Evolutionary conservation across 2,329 filamentous ascomycete genomes (phyloP), one percentile per base, ranked within the genome.

Genomic region (Talaromyces sp.): DNA sequence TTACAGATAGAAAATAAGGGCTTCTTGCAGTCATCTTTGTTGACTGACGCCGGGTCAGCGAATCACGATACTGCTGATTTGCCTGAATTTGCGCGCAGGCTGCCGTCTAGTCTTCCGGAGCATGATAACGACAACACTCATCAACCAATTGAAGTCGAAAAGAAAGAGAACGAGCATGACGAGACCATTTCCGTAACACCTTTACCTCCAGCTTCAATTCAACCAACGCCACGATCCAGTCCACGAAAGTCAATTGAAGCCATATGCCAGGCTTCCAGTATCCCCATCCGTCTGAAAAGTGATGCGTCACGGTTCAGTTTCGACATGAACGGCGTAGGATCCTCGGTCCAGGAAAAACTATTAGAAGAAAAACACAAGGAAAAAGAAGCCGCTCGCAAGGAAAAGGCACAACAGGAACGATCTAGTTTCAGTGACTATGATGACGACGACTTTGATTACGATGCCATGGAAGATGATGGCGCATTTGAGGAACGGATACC

Each of bases 251-350:
- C 68, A 13, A 63, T 73, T 37, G 67, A 73, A 55, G 63, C 68
- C 37, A 62, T 66, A 11, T 2, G 66, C 40, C 64, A 66, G 41
- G 63, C 67, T 31, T 63, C 70, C 4, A 72, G 72, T 5, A 60
- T 79, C 36, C 78, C 78, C 2, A 77, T 72, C 59, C 78, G 78
- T 63, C 69, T 79, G 56, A 78, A 73, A 58, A 86, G 83, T 64
- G 83, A 80, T 67, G 81, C 84, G 0, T 86, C 83, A 1, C 75
- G 84, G 9, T 87, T 87, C 66, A 87, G 84, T 63, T 87, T 87
- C 63, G 84, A 87, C 61, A 80, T 86, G 64, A 79, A 77, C 5
- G 80, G 79, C 15, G 76, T 78, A 9, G 84, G 82, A 56, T 84
- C 83, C 5, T 77, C 80, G 4, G 76, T 78, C 0, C 83, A 87